Conservation (phyloP, 176 grass and related monocot species). For the Phyllostachys edulis region DNA sequence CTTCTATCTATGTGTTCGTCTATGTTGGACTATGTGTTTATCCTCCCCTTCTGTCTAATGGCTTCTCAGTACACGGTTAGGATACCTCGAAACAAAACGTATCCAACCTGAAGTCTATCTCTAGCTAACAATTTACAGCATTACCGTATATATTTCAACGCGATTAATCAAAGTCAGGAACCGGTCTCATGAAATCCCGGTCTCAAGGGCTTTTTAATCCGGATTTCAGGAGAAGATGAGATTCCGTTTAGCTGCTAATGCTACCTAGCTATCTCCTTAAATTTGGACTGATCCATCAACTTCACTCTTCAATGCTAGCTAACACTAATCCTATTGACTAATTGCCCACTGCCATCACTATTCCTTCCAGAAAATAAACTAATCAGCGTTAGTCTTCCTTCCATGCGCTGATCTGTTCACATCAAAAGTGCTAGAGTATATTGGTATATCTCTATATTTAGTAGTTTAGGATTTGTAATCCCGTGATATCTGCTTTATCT, state of each 20-base stretch:
- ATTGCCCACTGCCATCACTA: not conserved
- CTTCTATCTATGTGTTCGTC: no score
- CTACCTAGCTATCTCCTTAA: not conserved
- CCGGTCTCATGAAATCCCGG: conserved; percentile 18
- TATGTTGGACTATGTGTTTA: no score
- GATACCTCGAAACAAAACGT: no score
- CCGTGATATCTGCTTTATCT: no score
- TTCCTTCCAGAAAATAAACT: not conserved
- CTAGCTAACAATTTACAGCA: no score
- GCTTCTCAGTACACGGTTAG: no score
- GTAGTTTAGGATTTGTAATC: no score
- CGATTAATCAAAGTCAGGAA: not conserved
- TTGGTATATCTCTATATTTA: no score
- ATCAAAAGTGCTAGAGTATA: no score
- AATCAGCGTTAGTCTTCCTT: not conserved
- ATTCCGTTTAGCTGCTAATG: not conserved
- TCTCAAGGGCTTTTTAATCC: conserved; percentile 12
- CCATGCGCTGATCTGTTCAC: not conserved
- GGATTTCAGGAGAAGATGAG: conserved; percentile 35
- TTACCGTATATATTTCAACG: no score
- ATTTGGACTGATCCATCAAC: conserved; percentile 15
- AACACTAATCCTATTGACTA: not conserved
- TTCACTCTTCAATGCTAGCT: not conserved
- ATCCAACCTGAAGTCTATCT: no score
- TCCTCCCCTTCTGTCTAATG: no score